Evolutionary conservation across 805 yeast genomes (phyloP).

Genomic region (Nakazawaea siamensis): DNA sequence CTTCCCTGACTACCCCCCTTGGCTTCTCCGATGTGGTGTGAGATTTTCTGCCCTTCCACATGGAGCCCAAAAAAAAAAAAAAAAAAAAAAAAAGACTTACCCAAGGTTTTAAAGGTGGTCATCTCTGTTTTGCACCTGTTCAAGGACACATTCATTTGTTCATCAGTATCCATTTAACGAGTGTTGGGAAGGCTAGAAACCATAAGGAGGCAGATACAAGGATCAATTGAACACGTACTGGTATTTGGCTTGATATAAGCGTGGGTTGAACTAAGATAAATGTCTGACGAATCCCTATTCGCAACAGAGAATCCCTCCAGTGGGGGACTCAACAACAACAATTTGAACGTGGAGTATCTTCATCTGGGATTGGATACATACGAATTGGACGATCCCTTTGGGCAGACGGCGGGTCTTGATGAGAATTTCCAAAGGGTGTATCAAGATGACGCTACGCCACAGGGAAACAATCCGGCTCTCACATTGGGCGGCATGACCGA

Average conservation of each 20-base stretch:
- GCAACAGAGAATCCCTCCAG: conserved; percentile 6
- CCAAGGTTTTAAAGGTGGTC: not conserved
- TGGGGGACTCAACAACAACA: conserved; percentile 1
- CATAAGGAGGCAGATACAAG: no score
- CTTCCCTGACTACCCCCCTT: no score
- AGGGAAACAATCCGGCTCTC: not conserved
- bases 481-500: not conserved
- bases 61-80: not conserved
- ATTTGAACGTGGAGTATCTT: conserved; percentile 1
- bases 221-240: no score
- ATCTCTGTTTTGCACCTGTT: no score
- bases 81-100: not conserved
- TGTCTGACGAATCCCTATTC: conserved; percentile 7
- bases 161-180: no score
- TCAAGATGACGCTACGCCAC: no score
- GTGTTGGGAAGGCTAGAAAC: no score
- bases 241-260: no score
- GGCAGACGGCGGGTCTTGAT: not conserved
- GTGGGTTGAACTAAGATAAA: not conserved
- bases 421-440: conserved; percentile 3
- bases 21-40: no score
- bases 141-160: not conserved
- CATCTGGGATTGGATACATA: conserved; percentile 6
- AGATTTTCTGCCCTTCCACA: not conserved
- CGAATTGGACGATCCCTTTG: conserved; percentile 8